Evolutionary conservation across 768 basidiomycete genomes (phyloP).

Genomic region (Tylopilus sp.): DNA sequence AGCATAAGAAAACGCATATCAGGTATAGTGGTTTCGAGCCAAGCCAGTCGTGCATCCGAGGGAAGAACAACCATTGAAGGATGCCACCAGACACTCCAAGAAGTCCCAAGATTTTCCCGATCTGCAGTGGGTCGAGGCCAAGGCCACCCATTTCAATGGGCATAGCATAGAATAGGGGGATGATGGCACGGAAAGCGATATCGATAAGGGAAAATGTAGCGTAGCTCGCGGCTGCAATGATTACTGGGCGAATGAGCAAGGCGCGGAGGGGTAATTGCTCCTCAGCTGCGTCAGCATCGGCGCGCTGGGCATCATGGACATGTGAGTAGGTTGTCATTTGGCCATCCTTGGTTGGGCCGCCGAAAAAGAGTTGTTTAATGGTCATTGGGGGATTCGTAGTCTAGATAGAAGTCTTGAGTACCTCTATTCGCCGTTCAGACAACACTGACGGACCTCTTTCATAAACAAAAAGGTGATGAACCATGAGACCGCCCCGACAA

Average conservation of each 20-base stretch:
- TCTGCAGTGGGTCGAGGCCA: constrained; percentile 24
- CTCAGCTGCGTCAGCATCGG: not conserved
- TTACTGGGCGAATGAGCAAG: constrained; percentile 48
- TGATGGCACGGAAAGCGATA: constrained; percentile 52
- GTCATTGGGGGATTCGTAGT: constrained; percentile 16
- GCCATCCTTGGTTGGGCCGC: not conserved
- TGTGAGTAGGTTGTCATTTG: not conserved
- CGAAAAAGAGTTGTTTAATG: constrained; percentile 14
- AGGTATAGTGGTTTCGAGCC: constrained; percentile 61
- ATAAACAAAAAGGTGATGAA: constrained; percentile 48
- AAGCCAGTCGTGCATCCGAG: constrained; percentile 42
- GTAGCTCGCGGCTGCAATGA: constrained; percentile 60
- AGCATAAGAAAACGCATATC: constrained; percentile 41
- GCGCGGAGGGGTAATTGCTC: constrained; percentile 24
- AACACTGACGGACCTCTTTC: constrained; percentile 42
- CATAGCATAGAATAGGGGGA: constrained; percentile 32
- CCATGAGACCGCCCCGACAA: constrained; percentile 49
- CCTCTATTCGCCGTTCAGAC: not conserved
- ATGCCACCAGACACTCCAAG: constrained; percentile 34
- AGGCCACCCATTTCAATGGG: constrained; percentile 31
- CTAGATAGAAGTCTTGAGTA: constrained; percentile 6
- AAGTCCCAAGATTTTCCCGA: constrained; percentile 18
- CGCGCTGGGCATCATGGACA: not conserved
- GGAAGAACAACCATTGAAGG: constrained; percentile 56
- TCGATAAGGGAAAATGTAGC: constrained; percentile 58